Evolutionary conservation across 192 early-diverging fungal genomes (phyloP).

Genomic region (Thoreauomyces humboldtii): DNA sequence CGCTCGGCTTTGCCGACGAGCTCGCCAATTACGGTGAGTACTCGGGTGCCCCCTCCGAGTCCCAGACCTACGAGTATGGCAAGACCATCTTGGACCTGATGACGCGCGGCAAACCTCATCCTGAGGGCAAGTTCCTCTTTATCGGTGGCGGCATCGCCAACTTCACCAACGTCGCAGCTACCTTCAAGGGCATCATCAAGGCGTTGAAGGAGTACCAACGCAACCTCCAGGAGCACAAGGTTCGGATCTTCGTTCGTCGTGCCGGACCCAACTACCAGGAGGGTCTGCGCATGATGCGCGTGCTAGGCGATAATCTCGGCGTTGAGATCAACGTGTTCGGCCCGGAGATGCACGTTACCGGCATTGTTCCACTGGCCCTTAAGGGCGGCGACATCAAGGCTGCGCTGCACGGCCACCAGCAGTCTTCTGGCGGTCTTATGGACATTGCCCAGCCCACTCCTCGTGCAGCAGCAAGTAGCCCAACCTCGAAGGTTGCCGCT

Average conservation of each 20-base stretch:
- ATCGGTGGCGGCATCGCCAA: constrained; percentile 99
- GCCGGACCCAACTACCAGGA: constrained; percentile 99
- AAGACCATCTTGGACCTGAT: constrained; percentile 98
- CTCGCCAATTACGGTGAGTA: constrained; percentile 99
- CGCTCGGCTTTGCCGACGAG: constrained; percentile 87
- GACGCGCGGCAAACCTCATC: constrained; percentile 81
- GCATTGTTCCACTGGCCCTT: constrained; percentile 94
- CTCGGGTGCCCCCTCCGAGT: constrained; percentile 98
- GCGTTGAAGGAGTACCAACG: constrained; percentile 92
- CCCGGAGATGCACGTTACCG: constrained; percentile 98
- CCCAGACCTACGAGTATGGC: constrained; percentile 98
- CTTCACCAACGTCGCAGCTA: constrained; percentile 98
- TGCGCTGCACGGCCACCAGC: constrained; percentile 4
- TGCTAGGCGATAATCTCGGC: constrained; percentile 87
- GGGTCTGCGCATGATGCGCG: constrained; percentile 92
- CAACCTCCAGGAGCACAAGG: constrained; percentile 78
- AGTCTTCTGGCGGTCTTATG: neutral
- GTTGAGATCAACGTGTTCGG: constrained; percentile 95
- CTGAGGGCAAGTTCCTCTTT: constrained; percentile 94
- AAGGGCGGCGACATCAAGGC: constrained; percentile 42
- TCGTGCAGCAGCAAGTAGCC: constrained; percentile 23
- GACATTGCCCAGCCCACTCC: constrained; percentile 33
- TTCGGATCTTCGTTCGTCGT: constrained; percentile 94
- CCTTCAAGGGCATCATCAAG: constrained; percentile 98
- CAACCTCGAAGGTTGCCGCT: neutral